Evolutionary conservation across 1,139 yeast genomes (phyloP), one percentile per base, ranked within the genome.

Genomic region (Candida sanyaensis): DNA sequence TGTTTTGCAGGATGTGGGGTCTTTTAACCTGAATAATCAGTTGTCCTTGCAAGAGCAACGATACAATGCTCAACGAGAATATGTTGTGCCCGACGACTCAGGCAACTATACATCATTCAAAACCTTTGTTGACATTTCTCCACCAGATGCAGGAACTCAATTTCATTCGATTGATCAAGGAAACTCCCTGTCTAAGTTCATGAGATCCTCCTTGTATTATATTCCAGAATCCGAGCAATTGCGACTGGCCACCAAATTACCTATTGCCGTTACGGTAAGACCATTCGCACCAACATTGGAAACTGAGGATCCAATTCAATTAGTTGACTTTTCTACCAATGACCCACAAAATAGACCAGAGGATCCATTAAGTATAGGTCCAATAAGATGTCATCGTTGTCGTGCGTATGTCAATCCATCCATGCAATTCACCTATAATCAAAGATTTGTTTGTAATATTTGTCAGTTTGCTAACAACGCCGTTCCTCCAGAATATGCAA

Each of bases 311-410:
- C 76, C 80, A 0, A 79, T 91, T 3, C 96, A 96, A 0, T 77
- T 77, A 6, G 85, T 86, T 5, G 93, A 88, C 57, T 80, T 86
- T 68, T 63, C 33, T 13, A 17, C 26, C 33, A 23, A 27, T 23
- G 26, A 30, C 13, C 44, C 43, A 4, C 39, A 26, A 8, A 28
- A 17, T 29, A 47, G 48, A 17, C 46, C 52, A 7, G 51, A 55
- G 2, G 75, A 71, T 53, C 64, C 68, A 0, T 57, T 65, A 39
- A 77, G 72, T 42, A 61, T 64, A 23, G 89, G 91, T 0, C 97
- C 97, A 1, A 84, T 96, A 33, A 80, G 99, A 58, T 93, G 99
- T 68, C 80, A 83, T 55, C 84, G 99, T 50, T 93, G 99, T 68
- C 80, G 97, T 50, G 80, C 96, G 1, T 93, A 91, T 65, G 77